Evolutionary conservation across 2,329 filamentous ascomycete species (phyloP).

Genomic region (Nemania serpens): DNA sequence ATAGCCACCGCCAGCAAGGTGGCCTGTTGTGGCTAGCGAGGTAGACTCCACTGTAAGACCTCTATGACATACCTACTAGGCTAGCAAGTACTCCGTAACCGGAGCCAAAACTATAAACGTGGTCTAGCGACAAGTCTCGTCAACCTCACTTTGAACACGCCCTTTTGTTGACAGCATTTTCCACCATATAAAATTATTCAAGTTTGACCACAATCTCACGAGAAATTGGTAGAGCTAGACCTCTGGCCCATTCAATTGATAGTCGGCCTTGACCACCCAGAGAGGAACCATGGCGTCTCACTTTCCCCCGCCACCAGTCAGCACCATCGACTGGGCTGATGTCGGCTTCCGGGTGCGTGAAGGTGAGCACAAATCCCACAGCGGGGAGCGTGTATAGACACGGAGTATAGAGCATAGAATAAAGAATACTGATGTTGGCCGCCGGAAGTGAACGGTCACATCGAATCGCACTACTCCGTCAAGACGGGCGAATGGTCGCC

Average conservation of each 20-base stretch:
- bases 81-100: constrained; percentile 19
- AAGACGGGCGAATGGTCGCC: constrained; percentile 77
- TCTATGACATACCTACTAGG: no score
- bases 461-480: constrained; percentile 82
- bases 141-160: constrained; percentile 1
- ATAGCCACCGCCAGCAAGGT: no score
- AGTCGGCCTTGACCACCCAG: neutral
- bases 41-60: no score
- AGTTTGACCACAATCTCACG: neutral
- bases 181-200: neutral
- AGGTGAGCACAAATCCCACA: constrained; percentile 57
- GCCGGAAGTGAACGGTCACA: constrained; percentile 81
- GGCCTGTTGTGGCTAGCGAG: no score
- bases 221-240: neutral
- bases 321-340: constrained; percentile 90
- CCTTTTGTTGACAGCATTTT: neutral
- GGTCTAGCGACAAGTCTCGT: neutral
- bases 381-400: neutral
- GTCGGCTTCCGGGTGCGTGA: constrained; percentile 92
- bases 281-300: constrained; percentile 44
- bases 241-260: neutral
- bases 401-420: no score
- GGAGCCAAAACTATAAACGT: constrained; percentile 19
- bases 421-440: neutral
- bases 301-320: constrained; percentile 78